phyloP scores from a whole-genome alignment of 106 monocot genomes.

The Vanilla planifolia region DNA sequence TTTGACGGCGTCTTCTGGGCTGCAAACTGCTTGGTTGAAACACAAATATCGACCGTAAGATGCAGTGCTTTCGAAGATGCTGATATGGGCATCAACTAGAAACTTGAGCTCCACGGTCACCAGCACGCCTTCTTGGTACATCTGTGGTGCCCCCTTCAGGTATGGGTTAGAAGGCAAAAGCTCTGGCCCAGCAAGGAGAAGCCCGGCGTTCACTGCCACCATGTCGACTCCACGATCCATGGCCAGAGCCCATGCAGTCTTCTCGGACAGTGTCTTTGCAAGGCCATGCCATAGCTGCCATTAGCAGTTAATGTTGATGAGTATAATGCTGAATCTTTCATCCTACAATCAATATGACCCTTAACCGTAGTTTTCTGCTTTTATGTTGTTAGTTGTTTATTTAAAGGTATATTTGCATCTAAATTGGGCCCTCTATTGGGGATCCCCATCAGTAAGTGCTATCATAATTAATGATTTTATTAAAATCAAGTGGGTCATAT shows the following conservation, averaged over 20 bases:
- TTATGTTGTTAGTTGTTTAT: too few species aligned
- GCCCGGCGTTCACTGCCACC: conserved; percentile 71
- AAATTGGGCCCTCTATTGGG: too few species aligned
- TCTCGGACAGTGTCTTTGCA: conserved; percentile 79
- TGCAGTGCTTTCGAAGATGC: conserved; percentile 43
- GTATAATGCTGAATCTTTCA: too few species aligned
- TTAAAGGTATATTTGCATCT: too few species aligned
- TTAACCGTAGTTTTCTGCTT: too few species aligned
- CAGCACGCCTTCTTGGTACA: conserved; percentile 78
- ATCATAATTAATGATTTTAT: too few species aligned
- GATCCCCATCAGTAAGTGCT: too few species aligned
- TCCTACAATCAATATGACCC: too few species aligned
- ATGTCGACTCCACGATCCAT: conserved; percentile 87
- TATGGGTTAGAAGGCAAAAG: conserved; percentile 40
- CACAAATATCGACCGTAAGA: conserved; percentile 88
- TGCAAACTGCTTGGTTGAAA: conserved; percentile 55
- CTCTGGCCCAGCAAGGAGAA: conserved; percentile 34
- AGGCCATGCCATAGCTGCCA: conserved; percentile 85
- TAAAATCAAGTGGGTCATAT: too few species aligned
- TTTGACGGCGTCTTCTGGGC: conserved; percentile 62
- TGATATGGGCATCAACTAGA: conserved; percentile 65
- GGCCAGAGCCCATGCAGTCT: conserved; percentile 89
- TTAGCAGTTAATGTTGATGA: conserved; percentile 2
- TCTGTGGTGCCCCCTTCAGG: conserved; percentile 70
- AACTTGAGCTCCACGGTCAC: conserved; percentile 62